phyloP scores from a whole-genome alignment of 2,329 filamentous ascomycete species.

The Fusarium buharicum region DNA sequence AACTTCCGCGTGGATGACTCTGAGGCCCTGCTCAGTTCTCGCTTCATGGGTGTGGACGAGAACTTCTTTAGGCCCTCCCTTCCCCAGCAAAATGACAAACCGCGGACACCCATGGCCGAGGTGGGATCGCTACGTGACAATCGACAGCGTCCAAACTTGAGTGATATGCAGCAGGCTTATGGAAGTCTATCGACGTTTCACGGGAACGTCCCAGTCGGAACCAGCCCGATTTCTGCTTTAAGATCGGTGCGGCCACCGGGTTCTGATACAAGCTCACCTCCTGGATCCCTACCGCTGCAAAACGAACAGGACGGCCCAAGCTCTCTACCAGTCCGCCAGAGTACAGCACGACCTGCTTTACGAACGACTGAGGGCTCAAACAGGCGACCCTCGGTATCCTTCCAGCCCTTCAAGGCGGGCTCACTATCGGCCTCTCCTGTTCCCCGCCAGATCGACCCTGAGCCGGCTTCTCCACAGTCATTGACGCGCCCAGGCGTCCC shows the following conservation, averaged over 20 bases:
- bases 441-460: slow-evolving; percentile 60
- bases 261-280: slow-evolving; percentile 70
- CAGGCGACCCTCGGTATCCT: slow-evolving; percentile 85
- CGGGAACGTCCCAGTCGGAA: slow-evolving; percentile 78
- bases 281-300: slow-evolving; percentile 61
- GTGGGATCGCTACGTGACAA: slow-evolving; percentile 80
- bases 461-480: slow-evolving; percentile 67
- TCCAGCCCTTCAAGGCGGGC: slow-evolving; percentile 95
- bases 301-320: slow-evolving; percentile 59
- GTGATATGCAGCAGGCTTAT: slow-evolving; percentile 81
- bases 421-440: slow-evolving; percentile 89
- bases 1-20: slow-evolving; percentile 92
- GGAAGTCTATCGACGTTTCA: slow-evolving; percentile 92
- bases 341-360: slow-evolving; percentile 50
- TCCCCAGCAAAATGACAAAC: slow-evolving; percentile 61
- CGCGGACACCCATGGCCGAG: slow-evolving; percentile 58
- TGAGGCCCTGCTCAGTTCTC: slow-evolving; percentile 88
- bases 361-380: slow-evolving; percentile 65
- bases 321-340: slow-evolving; percentile 62
- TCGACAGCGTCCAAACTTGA: slow-evolving; percentile 58
- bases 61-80: slow-evolving; percentile 85
- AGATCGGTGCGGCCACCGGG: slow-evolving; percentile 72
- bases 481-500: slow-evolving; percentile 59
- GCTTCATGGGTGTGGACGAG: slow-evolving; percentile 92
- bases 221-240: slow-evolving; percentile 86